Evolutionary conservation across 441 rosid species (phyloP).

Genomic region (Metrosideros polymorpha): DNA sequence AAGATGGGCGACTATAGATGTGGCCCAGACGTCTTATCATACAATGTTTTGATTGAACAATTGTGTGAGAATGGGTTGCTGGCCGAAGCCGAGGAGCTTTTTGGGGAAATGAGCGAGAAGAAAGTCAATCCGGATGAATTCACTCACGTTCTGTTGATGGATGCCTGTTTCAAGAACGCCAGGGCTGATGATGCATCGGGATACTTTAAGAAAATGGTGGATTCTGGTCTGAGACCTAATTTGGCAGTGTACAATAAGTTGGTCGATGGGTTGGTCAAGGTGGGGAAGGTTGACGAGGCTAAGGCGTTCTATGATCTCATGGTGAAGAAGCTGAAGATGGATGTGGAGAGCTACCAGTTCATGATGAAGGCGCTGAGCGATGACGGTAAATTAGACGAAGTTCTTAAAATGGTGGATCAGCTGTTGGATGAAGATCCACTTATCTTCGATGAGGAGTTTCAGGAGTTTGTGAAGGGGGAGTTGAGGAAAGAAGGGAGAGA

Average conservation of each 20-base stretch:
- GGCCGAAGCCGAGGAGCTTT: constrained; percentile 63
- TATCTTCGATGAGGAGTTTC: constrained; percentile 47
- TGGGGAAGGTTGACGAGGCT: constrained; percentile 65
- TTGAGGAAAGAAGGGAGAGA: constrained; percentile 70
- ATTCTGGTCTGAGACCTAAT: constrained; percentile 64
- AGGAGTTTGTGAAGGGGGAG: constrained; percentile 61
- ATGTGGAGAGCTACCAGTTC: constrained; percentile 57
- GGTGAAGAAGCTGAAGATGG: constrained; percentile 88
- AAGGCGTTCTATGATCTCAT: constrained; percentile 63
- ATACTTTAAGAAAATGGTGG: constrained; percentile 67
- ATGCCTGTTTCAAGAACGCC: constrained; percentile 52
- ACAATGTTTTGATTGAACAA: constrained; percentile 75
- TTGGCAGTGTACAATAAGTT: constrained; percentile 62
- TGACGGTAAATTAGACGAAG: constrained; percentile 53
- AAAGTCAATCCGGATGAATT: constrained; percentile 83
- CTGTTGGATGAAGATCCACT: constrained; percentile 56
- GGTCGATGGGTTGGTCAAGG: constrained; percentile 52
- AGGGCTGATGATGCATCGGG: constrained; percentile 76
- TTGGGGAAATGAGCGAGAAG: constrained; percentile 62
- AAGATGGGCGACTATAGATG: constrained; percentile 60
- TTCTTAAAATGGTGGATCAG: constrained; percentile 65
- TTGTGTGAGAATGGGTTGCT: constrained; percentile 55
- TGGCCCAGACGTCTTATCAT: constrained; percentile 58
- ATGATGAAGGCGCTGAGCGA: constrained; percentile 62
- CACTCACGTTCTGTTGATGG: constrained; percentile 62